These are phyloP conservation scores for Crucihimalaya himalaica DNA, from an alignment of 345 rosid species.

Conservation along the genomic window DNA sequence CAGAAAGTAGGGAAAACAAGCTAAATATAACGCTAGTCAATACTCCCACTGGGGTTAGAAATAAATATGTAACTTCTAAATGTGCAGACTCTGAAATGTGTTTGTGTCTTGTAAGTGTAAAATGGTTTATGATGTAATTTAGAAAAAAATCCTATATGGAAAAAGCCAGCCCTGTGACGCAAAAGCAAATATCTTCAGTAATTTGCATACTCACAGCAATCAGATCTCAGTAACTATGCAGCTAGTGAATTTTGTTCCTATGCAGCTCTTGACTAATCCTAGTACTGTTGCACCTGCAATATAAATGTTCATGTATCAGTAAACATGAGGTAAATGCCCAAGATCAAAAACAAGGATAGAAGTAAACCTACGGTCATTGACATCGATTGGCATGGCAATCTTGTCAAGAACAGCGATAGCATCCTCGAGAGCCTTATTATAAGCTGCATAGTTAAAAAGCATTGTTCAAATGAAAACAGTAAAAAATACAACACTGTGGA, in stretches of 20 bases:
- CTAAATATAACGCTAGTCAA: neutral
- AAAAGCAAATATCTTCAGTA: neutral
- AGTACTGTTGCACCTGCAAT: conserved; percentile 52
- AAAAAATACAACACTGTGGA: neutral
- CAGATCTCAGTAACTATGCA: too few relatives aligned
- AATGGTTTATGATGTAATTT: neutral
- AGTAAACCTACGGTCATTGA: conserved; percentile 71
- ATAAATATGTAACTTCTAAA: neutral
- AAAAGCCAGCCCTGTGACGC: neutral
- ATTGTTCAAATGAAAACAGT: neutral
- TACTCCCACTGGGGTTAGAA: too few relatives aligned
- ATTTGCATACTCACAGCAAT: conserved; percentile 73
- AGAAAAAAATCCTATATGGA: neutral
- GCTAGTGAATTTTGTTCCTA: conserved; percentile 95
- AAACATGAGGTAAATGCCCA: neutral
- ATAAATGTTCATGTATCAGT: neutral
- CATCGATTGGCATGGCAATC: conserved; percentile 83
- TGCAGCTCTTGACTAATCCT: conserved; percentile 86
- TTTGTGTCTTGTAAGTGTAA: neutral
- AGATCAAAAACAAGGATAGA: neutral
- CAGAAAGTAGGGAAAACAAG: neutral
- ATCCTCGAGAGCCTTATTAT: conserved; percentile 92
- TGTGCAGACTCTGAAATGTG: neutral
- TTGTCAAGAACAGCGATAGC: conserved; percentile 89
- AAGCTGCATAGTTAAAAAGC: conserved; percentile 57